A percentile compares a stretch with the other conserved stretches of the same genome.
Conservation (phyloP, 2,329 filamentous ascomycete genomes). For the Colletotrichum higginsianum region DNA sequence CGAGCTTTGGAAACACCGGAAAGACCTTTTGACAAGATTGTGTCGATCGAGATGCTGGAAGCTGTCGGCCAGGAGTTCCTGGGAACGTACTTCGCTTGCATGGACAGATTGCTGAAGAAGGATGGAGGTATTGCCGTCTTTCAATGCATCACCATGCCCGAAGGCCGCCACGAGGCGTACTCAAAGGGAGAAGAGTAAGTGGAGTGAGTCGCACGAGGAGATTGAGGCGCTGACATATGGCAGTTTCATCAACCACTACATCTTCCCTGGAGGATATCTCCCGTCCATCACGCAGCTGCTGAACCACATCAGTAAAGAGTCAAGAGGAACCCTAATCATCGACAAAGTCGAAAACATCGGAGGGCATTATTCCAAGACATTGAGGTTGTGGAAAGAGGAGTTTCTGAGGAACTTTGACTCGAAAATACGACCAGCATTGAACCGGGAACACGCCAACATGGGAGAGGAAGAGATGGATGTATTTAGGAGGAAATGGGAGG, state of each 20-base stretch:
- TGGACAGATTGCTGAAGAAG: constrained; percentile 75
- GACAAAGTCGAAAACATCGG: constrained; percentile 81
- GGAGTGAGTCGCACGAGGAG: not conserved
- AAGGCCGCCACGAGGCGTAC: constrained; percentile 76
- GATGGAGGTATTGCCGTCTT: constrained; percentile 78
- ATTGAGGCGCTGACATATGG: constrained; percentile 17
- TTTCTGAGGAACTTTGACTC: constrained; percentile 75
- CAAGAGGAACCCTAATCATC: constrained; percentile 73
- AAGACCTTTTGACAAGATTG: constrained; percentile 76
- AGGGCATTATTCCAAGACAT: constrained; percentile 79
- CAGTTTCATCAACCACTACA: constrained; percentile 81
- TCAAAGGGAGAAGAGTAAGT: constrained; percentile 74
- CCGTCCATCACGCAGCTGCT: constrained; percentile 71
- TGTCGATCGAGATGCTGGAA: constrained; percentile 86
- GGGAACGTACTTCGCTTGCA: constrained; percentile 75
- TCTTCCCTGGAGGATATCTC: constrained; percentile 84
- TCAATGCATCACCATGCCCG: constrained; percentile 84
- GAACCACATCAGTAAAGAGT: constrained; percentile 72
- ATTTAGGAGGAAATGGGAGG: constrained; percentile 81
- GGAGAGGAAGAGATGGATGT: constrained; percentile 74
- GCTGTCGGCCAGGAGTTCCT: constrained; percentile 79
- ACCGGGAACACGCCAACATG: constrained; percentile 71
- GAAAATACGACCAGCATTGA: constrained; percentile 72
- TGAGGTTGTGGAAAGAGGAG: constrained; percentile 77
- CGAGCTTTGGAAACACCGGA: constrained; percentile 70